Evolutionary conservation across 73 alveolate genomes (phyloP), one percentile per base, ranked within the genome.

Genomic region (Effrenium voratum): DNA sequence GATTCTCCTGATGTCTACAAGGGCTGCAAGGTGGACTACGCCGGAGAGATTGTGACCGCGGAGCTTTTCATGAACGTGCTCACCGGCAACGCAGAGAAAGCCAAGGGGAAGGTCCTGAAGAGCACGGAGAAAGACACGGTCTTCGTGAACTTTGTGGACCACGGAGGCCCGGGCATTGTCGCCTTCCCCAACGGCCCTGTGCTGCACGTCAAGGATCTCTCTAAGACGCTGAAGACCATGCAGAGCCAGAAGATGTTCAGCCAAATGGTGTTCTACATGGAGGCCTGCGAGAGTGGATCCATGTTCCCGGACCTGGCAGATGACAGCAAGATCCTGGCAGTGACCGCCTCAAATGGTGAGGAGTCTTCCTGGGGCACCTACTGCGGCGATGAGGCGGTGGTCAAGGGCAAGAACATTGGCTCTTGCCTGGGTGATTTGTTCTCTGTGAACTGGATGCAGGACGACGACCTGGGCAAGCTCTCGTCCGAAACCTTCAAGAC

Each of bases 241-340:
- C 99, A 99, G 97, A 99, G 94, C 76, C 98, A 99, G 55, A 96
- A 99, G 77, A 99, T 99, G 99, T 99, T 99, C 99, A 99, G 98
- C 45, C 98, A 99, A 98, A 83, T 99, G 99, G 99, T 99, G 34
- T 93, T 99, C 99, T 99, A 99, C 99, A 93, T 99, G 76, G n/a
- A 99, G 99, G 99, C 99, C 34, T 99, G 99, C 99, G 99, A 99
- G 98, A 95, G 99, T 72, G 99, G 99, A 44, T 99, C 99, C 52
- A 99, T 99, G 99, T 99, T 99, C 97, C 99, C 99, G n/a, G 98
- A 91, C 43, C 98, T 91, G 32, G 41, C 45, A 45, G 76, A 44
- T 12, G 63, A 45, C 16, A 88, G 98, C 57, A 87, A 87, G 70
- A 91, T 91, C 43, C 77, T 91, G 43, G 98, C 90, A 1, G 98